A percentile compares a stretch with the other conserved stretches of the same genome.
Conservation (phyloP, 2,329 filamentous ascomycete species). For the Paracamarosporium sp. region DNA sequence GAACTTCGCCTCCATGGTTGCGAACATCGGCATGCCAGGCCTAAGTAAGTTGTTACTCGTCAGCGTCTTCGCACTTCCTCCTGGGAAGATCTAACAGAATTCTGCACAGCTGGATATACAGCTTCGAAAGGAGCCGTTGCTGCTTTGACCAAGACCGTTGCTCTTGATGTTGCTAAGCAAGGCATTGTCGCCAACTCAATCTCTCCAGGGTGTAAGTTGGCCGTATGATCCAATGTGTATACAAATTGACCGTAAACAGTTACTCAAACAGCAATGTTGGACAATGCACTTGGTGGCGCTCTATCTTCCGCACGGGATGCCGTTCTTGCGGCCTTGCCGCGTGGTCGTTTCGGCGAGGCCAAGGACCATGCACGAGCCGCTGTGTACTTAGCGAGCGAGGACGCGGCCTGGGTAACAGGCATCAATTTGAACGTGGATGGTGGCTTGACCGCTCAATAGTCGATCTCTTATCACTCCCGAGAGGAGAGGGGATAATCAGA, state of each 20-base stretch:
- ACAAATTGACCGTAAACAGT: conserved; percentile 22
- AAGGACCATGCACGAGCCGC: conserved; percentile 40
- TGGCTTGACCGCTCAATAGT: conserved; percentile 35
- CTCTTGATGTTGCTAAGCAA: conserved; percentile 52
- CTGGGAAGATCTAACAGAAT: background rate
- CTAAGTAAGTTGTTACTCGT: conserved; percentile 37
- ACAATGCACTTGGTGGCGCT: conserved; percentile 19
- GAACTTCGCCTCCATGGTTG: conserved; percentile 43
- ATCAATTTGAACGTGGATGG: conserved; percentile 51
- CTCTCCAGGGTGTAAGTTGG: conserved; percentile 50
- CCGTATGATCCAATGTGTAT: background rate
- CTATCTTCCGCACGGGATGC: conserved; percentile 15
- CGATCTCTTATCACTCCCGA: background rate
- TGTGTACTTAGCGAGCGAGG: conserved; percentile 53
- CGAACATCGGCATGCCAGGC: conserved; percentile 31
- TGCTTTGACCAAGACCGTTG: conserved; percentile 55
- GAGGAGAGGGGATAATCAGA: too few relatives aligned
- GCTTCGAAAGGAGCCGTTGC: conserved; percentile 57
- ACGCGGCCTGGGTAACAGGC: conserved; percentile 53
- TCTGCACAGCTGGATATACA: conserved; percentile 48
- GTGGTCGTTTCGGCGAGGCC: conserved; percentile 30
- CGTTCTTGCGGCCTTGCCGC: conserved; percentile 17
- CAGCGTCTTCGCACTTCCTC: background rate
- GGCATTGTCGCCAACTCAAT: conserved; percentile 52
- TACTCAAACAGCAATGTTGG: conserved; percentile 42